These are phyloP conservation scores for Eremomyces bilateralis DNA, from an alignment of 495 filamentous ascomycete species.

Conservation along the genomic window DNA sequence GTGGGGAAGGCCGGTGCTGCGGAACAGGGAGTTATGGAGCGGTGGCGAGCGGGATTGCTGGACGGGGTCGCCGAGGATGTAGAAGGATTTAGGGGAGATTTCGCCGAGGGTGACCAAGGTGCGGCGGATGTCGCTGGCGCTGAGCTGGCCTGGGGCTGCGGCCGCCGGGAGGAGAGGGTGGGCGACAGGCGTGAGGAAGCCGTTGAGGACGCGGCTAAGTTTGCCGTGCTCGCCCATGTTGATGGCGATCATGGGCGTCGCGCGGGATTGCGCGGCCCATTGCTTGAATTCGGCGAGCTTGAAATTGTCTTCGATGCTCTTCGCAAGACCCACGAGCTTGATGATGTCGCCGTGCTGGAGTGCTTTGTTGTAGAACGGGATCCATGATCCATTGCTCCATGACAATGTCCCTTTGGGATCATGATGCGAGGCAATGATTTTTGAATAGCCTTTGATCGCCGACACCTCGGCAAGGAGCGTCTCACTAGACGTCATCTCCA, in stretches of 20 bases:
- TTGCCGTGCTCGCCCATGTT: constrained; percentile 88
- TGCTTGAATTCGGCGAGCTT: constrained; percentile 63
- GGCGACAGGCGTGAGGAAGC: constrained; percentile 88
- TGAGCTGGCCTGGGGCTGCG: constrained; percentile 86
- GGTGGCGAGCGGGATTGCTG: constrained; percentile 59
- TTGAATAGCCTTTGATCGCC: constrained; percentile 44
- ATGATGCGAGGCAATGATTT: constrained; percentile 89
- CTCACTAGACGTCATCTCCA: constrained; percentile 76
- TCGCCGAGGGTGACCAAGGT: constrained; percentile 61
- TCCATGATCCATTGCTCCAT: constrained; percentile 80
- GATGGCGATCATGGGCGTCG: constrained; percentile 71
- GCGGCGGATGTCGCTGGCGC: constrained; percentile 66
- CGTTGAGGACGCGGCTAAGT: constrained; percentile 72
- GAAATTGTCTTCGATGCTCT: constrained; percentile 62
- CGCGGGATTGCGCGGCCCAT: constrained; percentile 46
- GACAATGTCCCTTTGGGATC: constrained; percentile 59
- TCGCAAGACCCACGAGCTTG: constrained; percentile 80
- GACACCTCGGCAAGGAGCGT: constrained; percentile 43
- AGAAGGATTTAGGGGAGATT: constrained; percentile 56
- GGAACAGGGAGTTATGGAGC: constrained; percentile 74
- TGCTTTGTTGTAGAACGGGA: constrained; percentile 66
- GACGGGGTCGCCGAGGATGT: constrained; percentile 73
- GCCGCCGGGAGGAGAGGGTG: constrained; percentile 77
- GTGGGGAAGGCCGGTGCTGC: constrained; percentile 63
- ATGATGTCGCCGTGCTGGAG: constrained; percentile 75